Evolutionary conservation across 2,329 filamentous ascomycete genomes (phyloP).

Genomic region (Phoma herbarum): DNA sequence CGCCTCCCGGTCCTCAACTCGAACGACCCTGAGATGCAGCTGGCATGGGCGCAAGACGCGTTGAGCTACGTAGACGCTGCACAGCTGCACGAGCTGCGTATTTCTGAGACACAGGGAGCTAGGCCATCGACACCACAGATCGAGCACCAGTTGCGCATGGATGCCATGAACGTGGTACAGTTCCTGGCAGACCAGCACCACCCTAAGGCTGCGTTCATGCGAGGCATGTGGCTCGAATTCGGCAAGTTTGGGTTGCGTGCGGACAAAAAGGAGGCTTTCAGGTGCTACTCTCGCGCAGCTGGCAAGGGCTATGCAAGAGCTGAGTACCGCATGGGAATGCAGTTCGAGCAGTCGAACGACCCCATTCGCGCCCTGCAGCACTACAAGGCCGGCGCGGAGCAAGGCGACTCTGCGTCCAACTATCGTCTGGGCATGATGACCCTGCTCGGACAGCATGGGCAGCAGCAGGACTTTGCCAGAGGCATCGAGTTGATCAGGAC

Average conservation of each 20-base stretch:
- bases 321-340: conserved; percentile 97
- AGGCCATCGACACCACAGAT: conserved; percentile 82
- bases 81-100: conserved; percentile 76
- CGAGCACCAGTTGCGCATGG: conserved; percentile 86
- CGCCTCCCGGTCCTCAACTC: conserved; percentile 86
- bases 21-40: conserved; percentile 94
- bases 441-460: conserved; percentile 89
- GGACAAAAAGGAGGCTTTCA: conserved; percentile 94
- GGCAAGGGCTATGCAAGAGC: conserved; percentile 86
- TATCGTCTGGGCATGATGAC: conserved; percentile 97
- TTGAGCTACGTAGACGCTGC: conserved; percentile 88
- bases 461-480: conserved; percentile 78
- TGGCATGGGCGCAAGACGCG: conserved; percentile 95
- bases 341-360: conserved; percentile 95
- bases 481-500: conserved; percentile 84
- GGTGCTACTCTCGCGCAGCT: conserved; percentile 84
- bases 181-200: conserved; percentile 92
- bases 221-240: conserved; percentile 97
- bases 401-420: conserved; percentile 86
- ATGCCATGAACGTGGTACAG: conserved; percentile 89
- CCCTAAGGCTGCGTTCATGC: conserved; percentile 92
- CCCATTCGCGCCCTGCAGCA: conserved; percentile 89
- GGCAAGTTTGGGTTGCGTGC: conserved; percentile 90
- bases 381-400: conserved; percentile 81
- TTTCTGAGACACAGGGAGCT: conserved; percentile 65